phyloP scores from a whole-genome alignment of 1,284 basidiomycete species.

The Fomitopsis schrenkii region DNA sequence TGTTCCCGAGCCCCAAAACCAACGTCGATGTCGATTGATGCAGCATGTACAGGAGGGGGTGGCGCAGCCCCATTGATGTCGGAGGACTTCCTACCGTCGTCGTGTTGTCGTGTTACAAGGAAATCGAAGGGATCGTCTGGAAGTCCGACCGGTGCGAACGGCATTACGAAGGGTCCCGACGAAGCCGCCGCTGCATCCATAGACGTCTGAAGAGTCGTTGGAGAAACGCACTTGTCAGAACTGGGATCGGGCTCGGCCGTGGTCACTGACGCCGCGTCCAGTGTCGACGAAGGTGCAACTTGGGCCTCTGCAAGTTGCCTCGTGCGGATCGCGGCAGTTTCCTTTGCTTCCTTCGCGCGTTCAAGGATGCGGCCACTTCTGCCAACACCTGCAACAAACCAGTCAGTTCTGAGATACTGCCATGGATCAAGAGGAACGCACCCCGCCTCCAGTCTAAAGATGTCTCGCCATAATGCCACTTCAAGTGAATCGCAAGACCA shows the following conservation, averaged over 20 bases:
- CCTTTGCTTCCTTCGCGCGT: neutral
- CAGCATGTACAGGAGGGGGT: neutral
- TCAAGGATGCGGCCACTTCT: constrained; percentile 4
- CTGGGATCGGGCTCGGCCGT: neutral
- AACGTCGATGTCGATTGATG: neutral
- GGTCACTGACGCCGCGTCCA: neutral
- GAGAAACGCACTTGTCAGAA: neutral
- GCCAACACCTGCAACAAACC: constrained; percentile 9
- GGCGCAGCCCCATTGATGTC: neutral
- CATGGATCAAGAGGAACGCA: constrained; percentile 1
- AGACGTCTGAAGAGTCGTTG: neutral
- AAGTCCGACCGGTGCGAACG: neutral
- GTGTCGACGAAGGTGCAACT: neutral
- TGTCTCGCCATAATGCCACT: constrained; percentile 27
- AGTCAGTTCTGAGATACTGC: neutral
- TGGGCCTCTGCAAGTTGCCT: neutral
- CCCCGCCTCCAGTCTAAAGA: constrained; percentile 16
- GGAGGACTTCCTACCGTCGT: neutral
- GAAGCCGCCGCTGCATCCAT: neutral
- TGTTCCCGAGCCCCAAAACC: neutral
- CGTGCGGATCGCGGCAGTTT: neutral
- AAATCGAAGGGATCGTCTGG: neutral
- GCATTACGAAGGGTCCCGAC: neutral
- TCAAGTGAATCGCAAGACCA: constrained; percentile 27
- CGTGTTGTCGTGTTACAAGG: neutral